Evolutionary conservation across 2,329 filamentous ascomycete species (phyloP).

Genomic region (Arthroderma sp.): DNA sequence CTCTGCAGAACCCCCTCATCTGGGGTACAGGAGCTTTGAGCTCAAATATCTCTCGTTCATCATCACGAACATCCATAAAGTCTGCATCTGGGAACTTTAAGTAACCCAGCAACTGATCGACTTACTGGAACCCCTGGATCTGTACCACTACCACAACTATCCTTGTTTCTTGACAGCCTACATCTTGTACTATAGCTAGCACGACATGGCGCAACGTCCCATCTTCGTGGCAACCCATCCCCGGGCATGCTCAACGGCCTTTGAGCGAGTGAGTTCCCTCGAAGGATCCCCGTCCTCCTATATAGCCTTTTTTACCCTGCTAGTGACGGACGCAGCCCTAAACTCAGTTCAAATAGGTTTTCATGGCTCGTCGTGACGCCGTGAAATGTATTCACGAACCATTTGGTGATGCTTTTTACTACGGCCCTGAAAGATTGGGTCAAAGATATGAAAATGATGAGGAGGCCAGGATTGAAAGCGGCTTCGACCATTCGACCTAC

Average conservation of each 20-base stretch:
- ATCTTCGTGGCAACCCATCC: conserved; percentile 93
- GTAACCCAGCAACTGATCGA: neutral
- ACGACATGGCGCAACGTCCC: conserved; percentile 27
- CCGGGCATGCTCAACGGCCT: conserved; percentile 88
- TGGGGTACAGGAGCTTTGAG: too few species aligned
- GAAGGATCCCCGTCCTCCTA: neutral
- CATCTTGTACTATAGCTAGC: too few species aligned
- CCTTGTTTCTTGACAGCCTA: neutral
- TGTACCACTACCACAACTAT: neutral
- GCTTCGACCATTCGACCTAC: conserved; percentile 33
- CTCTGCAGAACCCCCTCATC: too few species aligned
- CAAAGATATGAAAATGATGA: conserved; percentile 63
- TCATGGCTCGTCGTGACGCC: conserved; percentile 80
- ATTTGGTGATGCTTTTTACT: conserved; percentile 95
- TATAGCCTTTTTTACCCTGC: neutral
- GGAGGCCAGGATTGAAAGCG: conserved; percentile 29
- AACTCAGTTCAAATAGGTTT: conserved; percentile 48
- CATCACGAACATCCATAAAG: too few species aligned
- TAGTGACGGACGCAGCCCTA: too few species aligned
- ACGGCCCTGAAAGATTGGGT: conserved; percentile 76
- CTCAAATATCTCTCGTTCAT: too few species aligned
- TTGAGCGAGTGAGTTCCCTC: conserved; percentile 61
- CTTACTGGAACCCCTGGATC: neutral
- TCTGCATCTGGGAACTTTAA: too few species aligned
- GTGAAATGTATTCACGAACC: conserved; percentile 85